These are phyloP conservation scores for Tolypocladium amazonense DNA, from an alignment of 2,329 filamentous ascomycete species.

Conservation along the genomic window DNA sequence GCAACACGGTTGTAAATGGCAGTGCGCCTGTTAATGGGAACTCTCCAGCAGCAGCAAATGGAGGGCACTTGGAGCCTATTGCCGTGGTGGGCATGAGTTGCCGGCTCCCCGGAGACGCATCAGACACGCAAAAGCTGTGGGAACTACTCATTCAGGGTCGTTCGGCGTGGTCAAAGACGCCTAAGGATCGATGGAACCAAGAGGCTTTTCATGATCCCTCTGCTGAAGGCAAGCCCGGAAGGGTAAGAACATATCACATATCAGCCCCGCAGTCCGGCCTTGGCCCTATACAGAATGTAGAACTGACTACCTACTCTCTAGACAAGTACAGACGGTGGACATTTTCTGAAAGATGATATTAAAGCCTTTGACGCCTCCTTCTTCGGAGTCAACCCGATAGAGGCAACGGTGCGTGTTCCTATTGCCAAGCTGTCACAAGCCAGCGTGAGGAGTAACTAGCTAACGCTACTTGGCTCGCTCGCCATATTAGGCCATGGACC, in stretches of 20 bases:
- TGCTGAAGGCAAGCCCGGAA: neutral
- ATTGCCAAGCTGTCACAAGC: neutral
- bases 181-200: conserved; percentile 34
- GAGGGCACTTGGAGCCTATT: conserved; percentile 7
- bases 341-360: conserved; percentile 16
- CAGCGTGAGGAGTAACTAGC: neutral
- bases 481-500: conserved; percentile 11
- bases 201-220: conserved; percentile 24
- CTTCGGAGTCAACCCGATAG: conserved; percentile 11
- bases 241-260: conserved; percentile 1
- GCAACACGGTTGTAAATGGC: neutral
- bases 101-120: conserved; percentile 8
- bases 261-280: neutral
- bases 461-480: neutral
- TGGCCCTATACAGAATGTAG: neutral
- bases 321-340: conserved; percentile 10
- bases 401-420: conserved; percentile 3
- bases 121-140: conserved; percentile 7
- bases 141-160: conserved; percentile 12
- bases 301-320: neutral
- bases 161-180: conserved; percentile 26
- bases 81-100: conserved; percentile 14
- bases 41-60: neutral
- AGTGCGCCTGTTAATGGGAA: neutral
- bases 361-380: conserved; percentile 13